Base-by-base conservation (phyloP, 805 yeast genomes). In the Pichia phayaonensis region DNA sequence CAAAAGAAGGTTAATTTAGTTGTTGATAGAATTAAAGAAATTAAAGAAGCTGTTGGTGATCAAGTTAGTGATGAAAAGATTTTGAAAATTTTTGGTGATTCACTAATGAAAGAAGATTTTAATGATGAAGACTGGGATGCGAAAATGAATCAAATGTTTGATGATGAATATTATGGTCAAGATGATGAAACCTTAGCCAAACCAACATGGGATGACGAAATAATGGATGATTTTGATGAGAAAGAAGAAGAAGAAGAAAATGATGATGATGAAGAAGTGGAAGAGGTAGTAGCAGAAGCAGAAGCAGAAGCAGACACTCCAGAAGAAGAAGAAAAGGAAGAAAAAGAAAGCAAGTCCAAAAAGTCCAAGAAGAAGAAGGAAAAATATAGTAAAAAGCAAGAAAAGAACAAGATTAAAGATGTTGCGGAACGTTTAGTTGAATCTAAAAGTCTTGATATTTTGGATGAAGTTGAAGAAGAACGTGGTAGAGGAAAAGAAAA, bases 61-160 rank as follows among this genome's bases (percentile, higher is more conserved):
- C 83, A 77, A 21, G 72, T 79, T 21, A 74, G 74, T 21, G 85
- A 83, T 53, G 84, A 79, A 40, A 71, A 74, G 1, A 76, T 83
- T 53, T 75, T 80, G 41, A 73, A 72, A 46, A 87, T 84, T 27
- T 80, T 90, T 60, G 88, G 90, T 15, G 84, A 84, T 48, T 76
- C 84, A 44, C 75, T 92, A 58, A 70, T 94, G 54, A 86, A 86
- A 41, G 95, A 86, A 46, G 98, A 94, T 62, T 94, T 88, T 64
- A 89, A 87, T 57, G 89, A 85, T 60, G 78, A 83, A 26, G 95
- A 88, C 54, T 94, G 98, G 98, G 98, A 94, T 65, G 71, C 67
- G 51, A 81, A 87, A 54, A 82, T 94, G 83, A 80, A 84, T 44
- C 85, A 86, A 62, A 79, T 92, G 31, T 94, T 94, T 64, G 79